These are phyloP conservation scores for Dunaliella salina DNA, from an alignment of 163 green algal species.

Conservation along the genomic window DNA sequence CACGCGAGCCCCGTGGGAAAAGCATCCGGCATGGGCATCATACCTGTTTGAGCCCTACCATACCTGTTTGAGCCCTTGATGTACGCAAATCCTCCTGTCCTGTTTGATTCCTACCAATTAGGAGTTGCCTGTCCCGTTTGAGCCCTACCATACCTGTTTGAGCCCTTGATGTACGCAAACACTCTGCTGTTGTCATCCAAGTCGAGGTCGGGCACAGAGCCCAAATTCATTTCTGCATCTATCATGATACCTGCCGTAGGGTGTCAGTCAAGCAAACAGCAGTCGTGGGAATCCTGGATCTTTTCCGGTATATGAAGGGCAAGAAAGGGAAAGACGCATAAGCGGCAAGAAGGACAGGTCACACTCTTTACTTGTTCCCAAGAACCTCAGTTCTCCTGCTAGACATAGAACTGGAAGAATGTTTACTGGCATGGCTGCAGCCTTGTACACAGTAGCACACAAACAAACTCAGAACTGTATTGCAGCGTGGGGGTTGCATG, in stretches of 20 bases:
- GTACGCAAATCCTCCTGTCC: background rate
- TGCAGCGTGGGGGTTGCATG: too few relatives aligned
- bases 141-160: background rate
- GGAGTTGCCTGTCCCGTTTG: background rate
- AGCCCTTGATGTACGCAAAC: background rate
- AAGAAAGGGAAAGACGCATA: too few relatives aligned
- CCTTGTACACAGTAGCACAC: too few relatives aligned
- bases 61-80: background rate
- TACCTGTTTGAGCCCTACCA: background rate
- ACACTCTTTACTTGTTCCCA: too few relatives aligned
- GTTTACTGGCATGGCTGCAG: too few relatives aligned
- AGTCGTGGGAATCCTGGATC: background rate
- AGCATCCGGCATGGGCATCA: too few relatives aligned
- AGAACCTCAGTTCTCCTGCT: too few relatives aligned
- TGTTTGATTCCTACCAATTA: too few relatives aligned
- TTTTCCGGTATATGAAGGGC: too few relatives aligned
- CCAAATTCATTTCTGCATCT: background rate
- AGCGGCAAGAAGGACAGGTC: too few relatives aligned
- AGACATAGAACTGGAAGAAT: too few relatives aligned
- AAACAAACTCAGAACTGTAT: too few relatives aligned
- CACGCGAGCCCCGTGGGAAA: background rate
- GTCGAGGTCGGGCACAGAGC: background rate
- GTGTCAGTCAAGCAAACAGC: background rate
- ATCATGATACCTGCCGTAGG: background rate
- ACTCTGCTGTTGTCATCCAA: background rate